Evolutionary conservation across 1,284 basidiomycete species (phyloP), one percentile per base, ranked within the genome.

Genomic region (Cystobasidium slooffiae): DNA sequence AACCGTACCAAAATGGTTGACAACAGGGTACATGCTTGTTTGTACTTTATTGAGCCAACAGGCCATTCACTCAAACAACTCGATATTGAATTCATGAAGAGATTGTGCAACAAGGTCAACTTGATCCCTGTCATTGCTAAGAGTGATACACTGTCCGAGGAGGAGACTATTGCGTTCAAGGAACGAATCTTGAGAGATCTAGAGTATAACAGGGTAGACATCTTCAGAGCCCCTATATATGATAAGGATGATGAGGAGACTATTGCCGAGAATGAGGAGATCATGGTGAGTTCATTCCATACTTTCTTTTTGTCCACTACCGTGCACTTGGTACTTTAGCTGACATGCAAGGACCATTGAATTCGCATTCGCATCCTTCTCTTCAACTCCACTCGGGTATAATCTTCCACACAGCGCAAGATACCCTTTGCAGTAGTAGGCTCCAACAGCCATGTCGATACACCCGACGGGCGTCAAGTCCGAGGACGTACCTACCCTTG

Each of bases 231-330:
- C 1, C 94, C 94, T 0, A 90, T 90, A 7, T 97, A 97, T 80
- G 94, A 97, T 77, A 93, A 94, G 79, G 95, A 98, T 83, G 94
- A 98, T 79, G 94, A 97, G 82, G 95, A 98, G 85, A 95, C 94
- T 2, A 85, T 96, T 75, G 92, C 92, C 18, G 94, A 98, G 84
- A 92, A 93, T 69, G 93, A 95, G 83, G 94, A 96, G 83, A 97
- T 98, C 81, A 90, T 93, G 70, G 85, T 86, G 72, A 69, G 85
- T 55, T 6, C 6, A 31, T 22, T 20, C 41, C 67, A 44, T 44
- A 37, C 6, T 41, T 12, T 9, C 39, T 44, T 47, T 18, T 66
- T 44, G 18, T 39, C 9, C 43, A 47, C 69, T 58, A 9, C 6
- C 9, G 18, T 41, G 7, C 56, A 16, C 44, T 44, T 22, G 37